These are phyloP conservation scores for Cercospora zeae-maydis DNA, from an alignment of 2,329 filamentous ascomycete species.

Conservation along the genomic window DNA sequence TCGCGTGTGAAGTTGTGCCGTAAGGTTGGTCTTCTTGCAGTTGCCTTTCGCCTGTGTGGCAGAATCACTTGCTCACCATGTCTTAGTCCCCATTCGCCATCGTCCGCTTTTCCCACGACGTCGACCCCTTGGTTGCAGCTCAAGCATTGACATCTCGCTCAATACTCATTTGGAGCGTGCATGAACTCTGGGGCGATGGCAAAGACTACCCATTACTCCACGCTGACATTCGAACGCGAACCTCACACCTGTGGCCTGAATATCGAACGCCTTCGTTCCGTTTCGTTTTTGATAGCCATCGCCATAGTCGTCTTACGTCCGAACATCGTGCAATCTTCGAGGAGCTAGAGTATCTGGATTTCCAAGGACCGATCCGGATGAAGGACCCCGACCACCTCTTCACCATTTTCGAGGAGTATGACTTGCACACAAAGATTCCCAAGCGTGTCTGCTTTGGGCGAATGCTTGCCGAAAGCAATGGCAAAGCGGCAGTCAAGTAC, in stretches of 20 bases:
- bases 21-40: background rate
- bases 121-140: constrained; percentile 49
- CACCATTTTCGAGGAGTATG: constrained; percentile 78
- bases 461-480: constrained; percentile 59
- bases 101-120: constrained; percentile 53
- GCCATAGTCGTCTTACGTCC: constrained; percentile 61
- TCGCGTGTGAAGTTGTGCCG: background rate
- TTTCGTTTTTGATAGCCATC: constrained; percentile 80
- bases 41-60: constrained; percentile 9
- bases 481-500: constrained; percentile 67
- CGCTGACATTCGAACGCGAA: constrained; percentile 56
- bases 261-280: constrained; percentile 71
- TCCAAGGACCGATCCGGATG: constrained; percentile 76
- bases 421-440: constrained; percentile 53
- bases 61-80: background rate
- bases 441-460: constrained; percentile 68
- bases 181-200: constrained; percentile 83
- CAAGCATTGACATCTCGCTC: constrained; percentile 67
- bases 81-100: constrained; percentile 80
- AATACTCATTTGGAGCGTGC: constrained; percentile 76
- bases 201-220: constrained; percentile 66
- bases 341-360: constrained; percentile 71
- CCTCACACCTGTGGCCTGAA: constrained; percentile 61
- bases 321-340: constrained; percentile 75
- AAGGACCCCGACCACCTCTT: constrained; percentile 70